A percentile compares a stretch with the other conserved stretches of the same genome.
phyloP scores from a whole-genome alignment of 495 filamentous ascomycete species.

The Xylaria cubensis region DNA sequence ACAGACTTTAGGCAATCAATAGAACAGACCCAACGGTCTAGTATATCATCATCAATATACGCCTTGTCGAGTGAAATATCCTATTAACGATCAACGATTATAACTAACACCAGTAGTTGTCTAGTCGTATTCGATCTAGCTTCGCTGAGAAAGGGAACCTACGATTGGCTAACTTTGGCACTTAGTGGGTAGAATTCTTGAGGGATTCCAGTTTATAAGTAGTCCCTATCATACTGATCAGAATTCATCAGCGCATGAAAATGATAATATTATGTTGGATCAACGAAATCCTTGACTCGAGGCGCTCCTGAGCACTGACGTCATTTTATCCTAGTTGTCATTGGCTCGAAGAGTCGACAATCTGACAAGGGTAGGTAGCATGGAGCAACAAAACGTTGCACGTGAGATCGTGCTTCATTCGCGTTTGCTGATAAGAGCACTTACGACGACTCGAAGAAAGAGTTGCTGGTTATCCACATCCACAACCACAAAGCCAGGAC shows the following conservation, averaged over 20 bases:
- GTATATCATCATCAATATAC: constrained; percentile 35
- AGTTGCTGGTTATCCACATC: not conserved
- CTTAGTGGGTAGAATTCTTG: not conserved
- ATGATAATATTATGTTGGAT: not conserved
- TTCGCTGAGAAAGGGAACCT: not conserved
- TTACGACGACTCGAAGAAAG: not conserved
- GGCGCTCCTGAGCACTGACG: not conserved
- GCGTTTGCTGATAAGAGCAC: constrained; percentile 11
- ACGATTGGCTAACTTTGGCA: not conserved
- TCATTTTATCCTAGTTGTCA: not conserved
- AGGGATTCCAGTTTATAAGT: not conserved
- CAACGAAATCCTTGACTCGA: not conserved
- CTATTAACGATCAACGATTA: not conserved
- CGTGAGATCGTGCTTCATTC: constrained; percentile 32
- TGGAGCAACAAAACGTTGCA: not conserved
- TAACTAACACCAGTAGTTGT: not conserved
- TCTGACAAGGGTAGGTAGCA: not conserved
- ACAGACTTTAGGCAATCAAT: constrained; percentile 34
- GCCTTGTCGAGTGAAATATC: not conserved
- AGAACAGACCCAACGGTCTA: constrained; percentile 35
- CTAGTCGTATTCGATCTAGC: not conserved
- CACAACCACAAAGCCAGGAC: not conserved
- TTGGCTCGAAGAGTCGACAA: not conserved
- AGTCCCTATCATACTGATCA: not conserved
- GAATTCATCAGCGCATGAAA: not conserved